phyloP scores from a whole-genome alignment of 2,329 filamentous ascomycete genomes.

The Hypoxylon sp. region DNA sequence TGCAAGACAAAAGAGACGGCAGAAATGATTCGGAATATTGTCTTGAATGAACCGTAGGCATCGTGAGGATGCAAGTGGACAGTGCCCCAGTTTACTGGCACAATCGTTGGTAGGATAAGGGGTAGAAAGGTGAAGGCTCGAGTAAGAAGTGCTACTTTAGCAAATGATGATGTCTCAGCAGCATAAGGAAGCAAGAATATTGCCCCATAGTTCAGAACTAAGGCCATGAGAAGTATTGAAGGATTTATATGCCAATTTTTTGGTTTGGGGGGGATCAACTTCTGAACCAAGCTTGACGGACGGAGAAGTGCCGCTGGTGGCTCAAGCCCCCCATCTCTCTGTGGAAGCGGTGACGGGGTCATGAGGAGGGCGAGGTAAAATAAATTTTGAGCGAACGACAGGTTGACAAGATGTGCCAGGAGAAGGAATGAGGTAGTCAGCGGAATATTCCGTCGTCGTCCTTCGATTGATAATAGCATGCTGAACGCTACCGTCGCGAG shows the following conservation, averaged over 20 bases:
- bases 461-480: slow-evolving; percentile 71
- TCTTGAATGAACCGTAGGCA: slow-evolving; percentile 60
- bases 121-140: slow-evolving; percentile 62
- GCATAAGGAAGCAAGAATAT: slow-evolving; percentile 59
- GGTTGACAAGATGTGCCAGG: slow-evolving; percentile 71
- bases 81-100: slow-evolving; percentile 65
- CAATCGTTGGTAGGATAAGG: slow-evolving; percentile 62
- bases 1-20: slow-evolving; percentile 62
- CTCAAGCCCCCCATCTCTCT: slow-evolving; percentile 48
- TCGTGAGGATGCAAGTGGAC: slow-evolving; percentile 59
- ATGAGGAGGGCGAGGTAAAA: slow-evolving; percentile 73
- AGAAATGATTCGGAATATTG: slow-evolving; percentile 65
- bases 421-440: slow-evolving; percentile 70
- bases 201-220: slow-evolving; percentile 56
- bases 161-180: slow-evolving; percentile 60
- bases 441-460: slow-evolving; percentile 69
- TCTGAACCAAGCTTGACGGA: slow-evolving; percentile 42
- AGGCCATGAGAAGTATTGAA: slow-evolving; percentile 54
- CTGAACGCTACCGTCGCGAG: slow-evolving; percentile 69
- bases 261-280: slow-evolving; percentile 60
- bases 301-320: slow-evolving; percentile 51
- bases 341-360: slow-evolving; percentile 65
- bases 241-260: slow-evolving; percentile 61
- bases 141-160: slow-evolving; percentile 52
- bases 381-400: slow-evolving; percentile 74